Evolutionary conservation across 2,329 filamentous ascomycete species (phyloP), one percentile per base, ranked within the genome.

Genomic region (Massarina eburnea): DNA sequence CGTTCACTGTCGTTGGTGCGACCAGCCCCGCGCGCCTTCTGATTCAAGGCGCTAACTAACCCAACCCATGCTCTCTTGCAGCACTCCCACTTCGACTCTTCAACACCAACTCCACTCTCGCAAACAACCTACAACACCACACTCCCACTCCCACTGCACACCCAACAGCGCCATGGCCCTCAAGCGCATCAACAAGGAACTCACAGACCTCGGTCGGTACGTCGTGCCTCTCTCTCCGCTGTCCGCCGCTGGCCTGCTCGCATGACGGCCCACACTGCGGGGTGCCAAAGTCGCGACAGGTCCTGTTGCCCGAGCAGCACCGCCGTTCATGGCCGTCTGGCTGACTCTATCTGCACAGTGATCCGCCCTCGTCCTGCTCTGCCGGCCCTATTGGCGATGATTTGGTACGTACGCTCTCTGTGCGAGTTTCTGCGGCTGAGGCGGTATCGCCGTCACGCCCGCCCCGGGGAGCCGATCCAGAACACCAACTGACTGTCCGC

Each of bases 341-440:
- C 71, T 75, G 62, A 75, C 67, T 46, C 37, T 41, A 24, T 36
- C 22, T 22, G 24, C 48, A 54, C 65, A 97, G 94, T 80, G 94
- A 99, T 74, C 94, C 94, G 72, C 94, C 94, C 70, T 97, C 94
- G 49, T 97, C 92, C 63, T 99, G 94, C 85, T 97, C 92, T 72
- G 94, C 94, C 67, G 94, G 94, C 59, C 94, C 94, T 62, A 86
- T 95, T 68, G 91, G 91, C 74, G 92, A 97, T 80, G 94, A 99
- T 80, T 76, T 99, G 84, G 94, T 97, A 91, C 70, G 90, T 80
- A 54, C n/a, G 54, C 59, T 58, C 54, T 54, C 43, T 52, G 45
- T 50, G 39, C 49, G 40, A 57, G 12, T 51, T 41, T 49, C 55
- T 51, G 61, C 62, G 64, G 63, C 63, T 64, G 59, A 60, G 54